Evolutionary conservation across 768 basidiomycete genomes (phyloP).

Genomic region (Lactarius vividus): DNA sequence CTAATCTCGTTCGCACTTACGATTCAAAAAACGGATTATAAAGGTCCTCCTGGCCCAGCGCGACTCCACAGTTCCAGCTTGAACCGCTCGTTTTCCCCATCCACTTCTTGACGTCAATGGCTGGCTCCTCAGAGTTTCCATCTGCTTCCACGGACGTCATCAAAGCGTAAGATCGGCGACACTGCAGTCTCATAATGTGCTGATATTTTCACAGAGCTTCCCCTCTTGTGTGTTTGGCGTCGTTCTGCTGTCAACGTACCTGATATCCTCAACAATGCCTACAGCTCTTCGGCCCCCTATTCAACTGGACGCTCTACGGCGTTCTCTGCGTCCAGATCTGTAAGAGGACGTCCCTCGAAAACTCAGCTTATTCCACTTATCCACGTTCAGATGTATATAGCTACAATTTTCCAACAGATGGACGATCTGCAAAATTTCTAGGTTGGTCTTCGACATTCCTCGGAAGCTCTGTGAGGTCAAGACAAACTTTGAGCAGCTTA

Average conservation of each 20-base stretch:
- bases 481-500: background rate
- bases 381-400: background rate
- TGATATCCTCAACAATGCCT: background rate
- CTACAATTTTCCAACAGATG: background rate
- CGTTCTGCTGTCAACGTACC: background rate
- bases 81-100: background rate
- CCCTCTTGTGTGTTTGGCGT: background rate
- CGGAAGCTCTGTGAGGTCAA: background rate
- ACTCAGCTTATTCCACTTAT: background rate
- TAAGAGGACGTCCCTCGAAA: background rate
- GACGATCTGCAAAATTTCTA: background rate
- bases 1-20: background rate
- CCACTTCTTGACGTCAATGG: background rate
- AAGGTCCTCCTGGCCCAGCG: background rate
- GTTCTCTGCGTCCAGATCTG: slow-evolving; percentile 5
- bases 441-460: background rate
- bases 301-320: background rate
- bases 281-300: background rate
- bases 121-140: background rate
- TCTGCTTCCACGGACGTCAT: background rate
- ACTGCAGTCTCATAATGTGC: background rate
- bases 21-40: background rate
- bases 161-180: background rate
- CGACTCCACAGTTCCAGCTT: background rate
- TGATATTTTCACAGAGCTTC: background rate